Conservation (phyloP, 768 basidiomycete species). For the Sarcodon aspratus region DNA sequence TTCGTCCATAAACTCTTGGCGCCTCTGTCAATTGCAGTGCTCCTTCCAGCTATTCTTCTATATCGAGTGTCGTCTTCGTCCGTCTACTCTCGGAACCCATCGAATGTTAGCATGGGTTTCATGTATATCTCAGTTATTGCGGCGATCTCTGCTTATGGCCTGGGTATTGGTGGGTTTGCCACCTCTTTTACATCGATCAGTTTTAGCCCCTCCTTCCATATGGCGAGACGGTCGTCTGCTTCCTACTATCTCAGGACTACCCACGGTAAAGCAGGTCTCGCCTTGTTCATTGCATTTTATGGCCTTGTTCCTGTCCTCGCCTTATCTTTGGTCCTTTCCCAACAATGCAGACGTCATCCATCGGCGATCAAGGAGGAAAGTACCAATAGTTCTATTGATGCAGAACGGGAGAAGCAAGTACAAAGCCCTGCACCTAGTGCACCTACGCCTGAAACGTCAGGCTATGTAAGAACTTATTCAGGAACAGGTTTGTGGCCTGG, state of each 20-base stretch:
- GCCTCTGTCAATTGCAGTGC: conserved; percentile 34
- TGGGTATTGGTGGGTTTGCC: conserved; percentile 53
- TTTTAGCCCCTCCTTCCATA: conserved; percentile 9
- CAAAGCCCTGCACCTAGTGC: neutral
- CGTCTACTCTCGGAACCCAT: conserved; percentile 10
- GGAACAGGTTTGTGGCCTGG: too few species aligned
- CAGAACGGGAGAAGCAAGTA: neutral
- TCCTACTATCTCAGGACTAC: conserved; percentile 35
- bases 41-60: conserved; percentile 30
- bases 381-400: neutral
- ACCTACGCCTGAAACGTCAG: neutral
- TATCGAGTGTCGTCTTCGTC: conserved; percentile 30
- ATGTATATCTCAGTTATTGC: conserved; percentile 27
- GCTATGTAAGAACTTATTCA: too few species aligned
- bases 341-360: neutral
- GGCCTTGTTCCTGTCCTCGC: conserved; percentile 32
- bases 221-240: conserved; percentile 21
- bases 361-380: neutral
- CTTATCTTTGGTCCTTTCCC: conserved; percentile 13
- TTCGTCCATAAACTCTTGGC: conserved; percentile 34
- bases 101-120: conserved; percentile 16
- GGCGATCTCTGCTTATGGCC: conserved; percentile 37
- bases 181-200: conserved; percentile 50
- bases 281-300: conserved; percentile 54
- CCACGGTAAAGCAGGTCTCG: conserved; percentile 57